A percentile compares a stretch with the other conserved stretches of the same genome.
Conservation (phyloP, 1,284 basidiomycete species). For the Malassezia yamatoensis region DNA sequence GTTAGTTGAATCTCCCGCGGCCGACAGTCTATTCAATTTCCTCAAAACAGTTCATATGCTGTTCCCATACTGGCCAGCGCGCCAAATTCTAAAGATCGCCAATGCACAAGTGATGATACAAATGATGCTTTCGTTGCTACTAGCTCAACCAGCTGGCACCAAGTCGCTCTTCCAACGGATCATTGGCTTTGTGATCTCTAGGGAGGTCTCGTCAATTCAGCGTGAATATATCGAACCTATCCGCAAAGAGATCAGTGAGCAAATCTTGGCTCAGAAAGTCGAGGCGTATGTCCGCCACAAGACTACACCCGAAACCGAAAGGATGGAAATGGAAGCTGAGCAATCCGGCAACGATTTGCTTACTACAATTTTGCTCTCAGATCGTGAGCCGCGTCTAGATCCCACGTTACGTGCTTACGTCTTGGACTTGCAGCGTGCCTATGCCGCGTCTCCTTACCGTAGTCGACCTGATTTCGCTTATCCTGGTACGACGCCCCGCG, state of each 20-base stretch:
- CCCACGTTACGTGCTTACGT: constrained; percentile 23
- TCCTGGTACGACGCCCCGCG: constrained; percentile 29
- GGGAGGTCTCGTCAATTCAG: constrained; percentile 30
- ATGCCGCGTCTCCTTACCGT: constrained; percentile 38
- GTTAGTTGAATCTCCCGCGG: constrained; percentile 36
- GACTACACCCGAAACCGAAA: constrained; percentile 29
- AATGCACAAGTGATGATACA: constrained; percentile 45
- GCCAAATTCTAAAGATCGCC: constrained; percentile 40
- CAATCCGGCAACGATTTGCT: constrained; percentile 39
- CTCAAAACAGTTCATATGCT: constrained; percentile 39
- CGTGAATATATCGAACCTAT: constrained; percentile 40
- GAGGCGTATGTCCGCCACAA: constrained; percentile 41
- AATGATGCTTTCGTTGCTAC: constrained; percentile 34
- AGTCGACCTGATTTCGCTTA: constrained; percentile 31
- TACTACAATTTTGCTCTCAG: constrained; percentile 35
- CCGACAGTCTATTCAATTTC: constrained; percentile 39
- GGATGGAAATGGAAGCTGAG: constrained; percentile 23
- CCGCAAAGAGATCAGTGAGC: constrained; percentile 34
- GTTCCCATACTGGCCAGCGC: constrained; percentile 46
- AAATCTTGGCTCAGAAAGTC: constrained; percentile 33
- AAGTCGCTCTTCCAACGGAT: constrained; percentile 45
- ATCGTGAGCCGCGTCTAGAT: constrained; percentile 21
- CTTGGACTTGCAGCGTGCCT: constrained; percentile 36
- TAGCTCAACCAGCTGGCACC: constrained; percentile 42
- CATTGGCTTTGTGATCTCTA: constrained; percentile 34